phyloP scores from a whole-genome alignment of 2,329 filamentous ascomycete species.

The Aspergillus amoenus region DNA sequence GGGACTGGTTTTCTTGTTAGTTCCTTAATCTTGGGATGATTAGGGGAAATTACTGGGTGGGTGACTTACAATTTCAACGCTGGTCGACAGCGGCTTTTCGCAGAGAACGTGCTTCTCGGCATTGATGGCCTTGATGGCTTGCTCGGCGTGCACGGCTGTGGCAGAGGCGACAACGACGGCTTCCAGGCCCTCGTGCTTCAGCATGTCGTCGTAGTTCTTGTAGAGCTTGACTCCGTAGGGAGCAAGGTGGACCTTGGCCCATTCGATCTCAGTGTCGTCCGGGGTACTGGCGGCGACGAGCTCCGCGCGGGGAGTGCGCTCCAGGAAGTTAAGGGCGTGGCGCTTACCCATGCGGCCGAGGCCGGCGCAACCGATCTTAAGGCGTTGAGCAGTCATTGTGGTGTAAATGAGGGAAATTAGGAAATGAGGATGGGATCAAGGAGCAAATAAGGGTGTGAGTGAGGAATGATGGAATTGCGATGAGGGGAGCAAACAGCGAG shows the following conservation, averaged over 20 bases:
- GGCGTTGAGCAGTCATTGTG: slow-evolving; percentile 30
- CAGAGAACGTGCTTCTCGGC: slow-evolving; percentile 57
- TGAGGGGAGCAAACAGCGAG: not conserved
- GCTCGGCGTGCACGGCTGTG: slow-evolving; percentile 57
- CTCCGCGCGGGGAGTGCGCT: slow-evolving; percentile 49
- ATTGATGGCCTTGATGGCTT: slow-evolving; percentile 58
- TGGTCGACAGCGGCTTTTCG: slow-evolving; percentile 56
- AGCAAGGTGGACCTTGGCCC: slow-evolving; percentile 52
- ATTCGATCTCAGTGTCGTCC: slow-evolving; percentile 47
- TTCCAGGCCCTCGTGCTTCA: slow-evolving; percentile 55
- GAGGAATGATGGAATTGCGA: not conserved
- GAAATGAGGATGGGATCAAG: not conserved
- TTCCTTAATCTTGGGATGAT: not conserved
- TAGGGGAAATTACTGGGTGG: slow-evolving; percentile 3
- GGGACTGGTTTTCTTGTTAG: slow-evolving; percentile 34
- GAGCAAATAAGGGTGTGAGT: not conserved
- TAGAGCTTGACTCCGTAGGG: slow-evolving; percentile 55
- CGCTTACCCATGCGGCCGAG: slow-evolving; percentile 54
- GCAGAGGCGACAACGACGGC: slow-evolving; percentile 57
- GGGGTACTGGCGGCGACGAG: slow-evolving; percentile 52
- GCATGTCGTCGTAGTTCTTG: slow-evolving; percentile 57
- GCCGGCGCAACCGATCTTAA: slow-evolving; percentile 50
- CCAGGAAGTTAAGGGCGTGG: slow-evolving; percentile 51
- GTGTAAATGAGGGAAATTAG: not conserved
- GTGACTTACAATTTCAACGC: slow-evolving; percentile 53